Evolutionary conservation across 2,329 filamentous ascomycete species (phyloP).

Genomic region (Colletotrichum salicis): DNA sequence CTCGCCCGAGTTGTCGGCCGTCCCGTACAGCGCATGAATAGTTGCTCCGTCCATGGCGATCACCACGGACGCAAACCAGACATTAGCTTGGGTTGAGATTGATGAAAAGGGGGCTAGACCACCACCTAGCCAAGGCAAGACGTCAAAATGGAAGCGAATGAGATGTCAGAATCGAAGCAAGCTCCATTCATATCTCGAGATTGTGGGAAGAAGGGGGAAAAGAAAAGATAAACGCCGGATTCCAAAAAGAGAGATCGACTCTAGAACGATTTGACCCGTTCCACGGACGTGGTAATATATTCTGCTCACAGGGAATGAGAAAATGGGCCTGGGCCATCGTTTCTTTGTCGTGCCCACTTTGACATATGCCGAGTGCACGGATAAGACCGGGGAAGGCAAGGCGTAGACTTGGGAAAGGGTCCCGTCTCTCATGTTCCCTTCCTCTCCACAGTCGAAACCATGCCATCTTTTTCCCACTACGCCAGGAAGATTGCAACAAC

Average conservation of each 20-base stretch:
- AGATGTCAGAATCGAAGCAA: neutral
- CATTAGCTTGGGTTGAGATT: neutral
- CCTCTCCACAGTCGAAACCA: conserved; percentile 26
- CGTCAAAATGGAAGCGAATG: neutral
- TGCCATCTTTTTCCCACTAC: neutral
- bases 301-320: neutral
- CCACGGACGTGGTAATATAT: neutral
- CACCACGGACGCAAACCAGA: neutral
- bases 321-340: neutral
- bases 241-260: neutral
- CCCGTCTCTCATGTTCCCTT: neutral
- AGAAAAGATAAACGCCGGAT: neutral
- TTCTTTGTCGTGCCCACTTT: neutral
- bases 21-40: conserved; percentile 12
- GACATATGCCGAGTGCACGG: neutral
- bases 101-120: neutral
- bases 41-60: conserved; percentile 25
- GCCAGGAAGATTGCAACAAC: neutral
- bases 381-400: neutral
- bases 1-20: conserved; percentile 38
- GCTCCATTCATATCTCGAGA: conserved; percentile 20
- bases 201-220: neutral
- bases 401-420: neutral
- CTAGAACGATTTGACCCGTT: neutral
- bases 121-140: neutral